A percentile compares a stretch with the other conserved stretches of the same genome.
phyloP scores from a whole-genome alignment of 2,329 filamentous ascomycete genomes.

The Aspergillus pseudoterreus region DNA sequence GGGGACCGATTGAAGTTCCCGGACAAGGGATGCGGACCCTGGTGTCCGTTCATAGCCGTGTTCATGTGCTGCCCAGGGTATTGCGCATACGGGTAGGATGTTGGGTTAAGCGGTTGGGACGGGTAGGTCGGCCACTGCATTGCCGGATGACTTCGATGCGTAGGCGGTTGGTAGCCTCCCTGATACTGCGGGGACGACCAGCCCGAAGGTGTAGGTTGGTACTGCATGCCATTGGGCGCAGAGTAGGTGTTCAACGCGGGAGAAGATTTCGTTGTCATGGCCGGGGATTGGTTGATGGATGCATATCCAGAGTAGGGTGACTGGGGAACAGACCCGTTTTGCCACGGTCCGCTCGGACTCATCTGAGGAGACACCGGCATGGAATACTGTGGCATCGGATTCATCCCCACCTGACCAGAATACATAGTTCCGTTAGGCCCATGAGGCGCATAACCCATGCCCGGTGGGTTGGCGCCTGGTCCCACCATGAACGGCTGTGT shows the following conservation, averaged over 20 bases:
- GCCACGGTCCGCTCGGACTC: constrained; percentile 32
- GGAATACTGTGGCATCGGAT: constrained; percentile 31
- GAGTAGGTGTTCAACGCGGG: constrained; percentile 37
- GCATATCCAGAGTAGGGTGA: constrained; percentile 36
- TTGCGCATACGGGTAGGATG: constrained; percentile 74
- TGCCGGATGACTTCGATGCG: constrained; percentile 37
- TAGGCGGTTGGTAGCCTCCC: constrained; percentile 29
- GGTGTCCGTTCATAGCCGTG: constrained; percentile 65
- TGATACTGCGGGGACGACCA: constrained; percentile 35
- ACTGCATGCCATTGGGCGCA: constrained; percentile 29
- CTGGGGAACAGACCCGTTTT: constrained; percentile 30
- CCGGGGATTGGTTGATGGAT: constrained; percentile 34
- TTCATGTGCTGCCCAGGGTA: constrained; percentile 58
- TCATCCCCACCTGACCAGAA: constrained; percentile 29
- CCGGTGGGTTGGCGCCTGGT: constrained; percentile 31
- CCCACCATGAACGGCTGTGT: constrained; percentile 36
- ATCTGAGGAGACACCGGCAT: constrained; percentile 34
- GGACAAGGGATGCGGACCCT: constrained; percentile 76
- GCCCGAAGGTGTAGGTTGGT: constrained; percentile 24
- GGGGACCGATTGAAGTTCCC: constrained; percentile 79
- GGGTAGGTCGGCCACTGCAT: constrained; percentile 39
- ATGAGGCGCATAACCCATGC: constrained; percentile 28
- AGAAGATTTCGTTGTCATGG: constrained; percentile 36
- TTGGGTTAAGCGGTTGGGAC: constrained; percentile 35
- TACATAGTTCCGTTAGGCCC: constrained; percentile 30